Evolutionary conservation across 306 rosid genomes (phyloP), one percentile per base, ranked within the genome.

Genomic region (Crotalaria pallida): DNA sequence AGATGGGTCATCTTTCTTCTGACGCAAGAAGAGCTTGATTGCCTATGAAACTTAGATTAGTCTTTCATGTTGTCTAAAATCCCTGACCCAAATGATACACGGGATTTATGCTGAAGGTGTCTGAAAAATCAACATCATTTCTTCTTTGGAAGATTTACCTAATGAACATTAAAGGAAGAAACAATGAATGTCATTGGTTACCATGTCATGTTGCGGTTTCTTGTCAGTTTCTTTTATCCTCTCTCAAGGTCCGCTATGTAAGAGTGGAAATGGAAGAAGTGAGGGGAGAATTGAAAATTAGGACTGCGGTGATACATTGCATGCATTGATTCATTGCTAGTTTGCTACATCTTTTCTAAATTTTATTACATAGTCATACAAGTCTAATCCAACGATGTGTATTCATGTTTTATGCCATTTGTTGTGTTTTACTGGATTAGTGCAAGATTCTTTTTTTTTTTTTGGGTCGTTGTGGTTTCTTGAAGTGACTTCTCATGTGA

Each of bases 1-100:
- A 91, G 82, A 94, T 94, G 99, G 97, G 84, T 52, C 90, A 64
- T 84, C 97, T 94, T 58, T 53, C 87, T 48, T 91, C 99, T 41
- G 90, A 91, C 18, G 33, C 73, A n/a, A 58, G 81, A 50, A 75
- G 82, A 79, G 79, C 77, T 58, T 85, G 84, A 87, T 41, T 52
- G 29, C 27, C 83, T 64, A 53, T 75, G 75, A 49, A 71, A 72
- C 84, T 85, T 88, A 74, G 69, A 81, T 79, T 76, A 76, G 62
- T 69, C 52, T 69, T 68, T 61, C 59, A 36, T 65, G 31, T 61
- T 60, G 11, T 64, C 29, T 21, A 27, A 79, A 84, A 86, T 76
- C 78, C 61, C 79, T 58, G 58, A 40, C 69, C 65, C 38, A 21
- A 38, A 73, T 79, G 61, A 68, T 55, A 71, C 47, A 40, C 52